Evolutionary conservation across 805 yeast species (phyloP).

Genomic region (Spathaspora hagerdaliae): DNA sequence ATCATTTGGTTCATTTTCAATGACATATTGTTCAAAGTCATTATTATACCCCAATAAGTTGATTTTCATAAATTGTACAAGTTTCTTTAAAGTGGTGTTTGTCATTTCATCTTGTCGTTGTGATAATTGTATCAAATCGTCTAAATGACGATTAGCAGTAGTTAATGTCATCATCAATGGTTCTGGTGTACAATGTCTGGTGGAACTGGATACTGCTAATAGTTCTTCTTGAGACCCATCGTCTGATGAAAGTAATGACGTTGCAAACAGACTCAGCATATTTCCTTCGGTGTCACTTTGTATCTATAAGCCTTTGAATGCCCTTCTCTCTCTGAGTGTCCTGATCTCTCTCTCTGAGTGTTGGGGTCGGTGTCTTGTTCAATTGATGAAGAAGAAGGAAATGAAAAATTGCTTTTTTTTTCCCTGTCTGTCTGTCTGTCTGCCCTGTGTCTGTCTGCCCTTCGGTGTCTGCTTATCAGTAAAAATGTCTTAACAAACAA

Average conservation of each 20-base stretch:
- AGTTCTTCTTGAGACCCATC: slow-evolving; percentile 13
- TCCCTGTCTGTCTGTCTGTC: no score
- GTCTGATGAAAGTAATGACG: background rate
- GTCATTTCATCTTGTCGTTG: slow-evolving; percentile 14
- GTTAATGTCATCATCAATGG: background rate
- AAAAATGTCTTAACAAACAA: no score
- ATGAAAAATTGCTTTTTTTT: no score
- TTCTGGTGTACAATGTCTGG: background rate
- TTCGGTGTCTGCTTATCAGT: no score
- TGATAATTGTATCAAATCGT: slow-evolving; percentile 4
- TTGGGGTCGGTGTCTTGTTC: no score
- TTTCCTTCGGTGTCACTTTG: background rate
- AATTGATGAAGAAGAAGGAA: no score
- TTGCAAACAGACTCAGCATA: background rate
- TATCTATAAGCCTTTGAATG: no score
- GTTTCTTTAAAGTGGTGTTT: slow-evolving; percentile 15
- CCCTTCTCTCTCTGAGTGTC: no score
- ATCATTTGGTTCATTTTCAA: slow-evolving; percentile 48
- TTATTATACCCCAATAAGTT: slow-evolving; percentile 20
- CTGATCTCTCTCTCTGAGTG: no score
- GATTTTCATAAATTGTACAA: slow-evolving; percentile 23
- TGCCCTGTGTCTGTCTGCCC: no score
- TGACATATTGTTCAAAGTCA: slow-evolving; percentile 40
- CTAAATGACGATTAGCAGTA: background rate
- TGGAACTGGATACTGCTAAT: slow-evolving; percentile 9